Evolutionary conservation across 2,329 filamentous ascomycete genomes (phyloP), one percentile per base, ranked within the genome.

Genomic region (Monosporascus sp.): DNA sequence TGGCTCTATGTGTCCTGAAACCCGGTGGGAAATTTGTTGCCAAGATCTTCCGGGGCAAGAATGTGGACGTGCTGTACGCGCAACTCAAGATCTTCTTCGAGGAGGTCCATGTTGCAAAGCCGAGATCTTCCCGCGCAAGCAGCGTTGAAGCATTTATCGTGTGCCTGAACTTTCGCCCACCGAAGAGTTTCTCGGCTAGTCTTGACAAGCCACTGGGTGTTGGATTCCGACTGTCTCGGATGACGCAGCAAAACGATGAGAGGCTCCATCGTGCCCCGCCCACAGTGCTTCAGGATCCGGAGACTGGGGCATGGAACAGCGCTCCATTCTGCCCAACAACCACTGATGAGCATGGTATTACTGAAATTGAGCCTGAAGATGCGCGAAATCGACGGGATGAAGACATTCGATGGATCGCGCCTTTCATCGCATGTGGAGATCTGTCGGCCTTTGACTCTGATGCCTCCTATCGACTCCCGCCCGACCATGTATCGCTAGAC

Each of bases 81-180:
- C 94, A 99, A 70, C 81, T 99, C 51, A 94, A 92, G 69, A 84
- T 93, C 20, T 91, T 97, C 52, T 99, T 99, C 62, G 84, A 88
- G 60, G 78, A 83, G 51, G 94, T 99, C 43, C 83, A 90, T 22
- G 91, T 97, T 17, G 92, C 94, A 14, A 99, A 99, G 75, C 94
- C 94, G 2, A 79, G 94, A 51, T 96, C 91, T 58, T 96, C 91
- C 65, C 82, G 94, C n/a, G 94, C 93, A 2, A 97, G 93, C 71
- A 96, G 91, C 71, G 86, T 99, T 20, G 94, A 99, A 70, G 93
- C 94, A 0, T 99, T 99, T 63, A 89, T 99, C 47, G 93, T 99
- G 17, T 97, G 94, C 69, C 81, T 95, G 63, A 89, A 91, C 56
- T 99, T 97, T 68, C 78, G 80, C 22, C 92, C 91, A 3, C 92